phyloP scores from a whole-genome alignment of 1,139 yeast species.

The Nakaseomyces uthaithaninus region DNA sequence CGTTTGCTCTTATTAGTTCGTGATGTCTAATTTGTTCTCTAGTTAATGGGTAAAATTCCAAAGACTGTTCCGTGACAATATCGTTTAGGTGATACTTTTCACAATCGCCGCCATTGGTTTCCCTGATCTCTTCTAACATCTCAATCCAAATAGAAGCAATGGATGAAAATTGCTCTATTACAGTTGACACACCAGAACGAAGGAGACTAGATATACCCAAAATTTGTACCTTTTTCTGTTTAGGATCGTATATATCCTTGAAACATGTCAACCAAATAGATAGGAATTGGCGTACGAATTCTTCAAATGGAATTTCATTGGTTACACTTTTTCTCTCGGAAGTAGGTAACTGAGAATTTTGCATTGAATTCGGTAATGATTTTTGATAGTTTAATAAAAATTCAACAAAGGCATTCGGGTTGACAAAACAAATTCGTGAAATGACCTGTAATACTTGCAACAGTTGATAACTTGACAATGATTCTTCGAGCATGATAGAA shows the following conservation, averaged over 20 bases:
- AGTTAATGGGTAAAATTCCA: slow-evolving; percentile 30
- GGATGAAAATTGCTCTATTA: slow-evolving; percentile 33
- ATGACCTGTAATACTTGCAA: slow-evolving; percentile 47
- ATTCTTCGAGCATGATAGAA: slow-evolving; percentile 26
- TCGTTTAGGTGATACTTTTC: slow-evolving; percentile 54
- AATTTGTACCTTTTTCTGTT: slow-evolving; percentile 54
- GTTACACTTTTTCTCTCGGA: slow-evolving; percentile 21
- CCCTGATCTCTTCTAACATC: slow-evolving; percentile 68
- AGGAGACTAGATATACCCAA: slow-evolving; percentile 49
- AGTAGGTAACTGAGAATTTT: slow-evolving; percentile 19
- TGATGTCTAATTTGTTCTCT: slow-evolving; percentile 54
- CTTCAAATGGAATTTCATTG: slow-evolving; percentile 24
- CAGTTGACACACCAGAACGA: slow-evolving; percentile 31
- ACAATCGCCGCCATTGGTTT: slow-evolving; percentile 50
- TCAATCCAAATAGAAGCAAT: slow-evolving; percentile 49
- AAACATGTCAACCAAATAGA: slow-evolving; percentile 32
- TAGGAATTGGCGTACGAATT: slow-evolving; percentile 26
- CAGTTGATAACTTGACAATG: slow-evolving; percentile 30
- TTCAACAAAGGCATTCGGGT: slow-evolving; percentile 41
- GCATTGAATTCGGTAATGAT: slow-evolving; percentile 18
- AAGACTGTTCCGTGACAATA: slow-evolving; percentile 29
- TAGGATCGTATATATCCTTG: slow-evolving; percentile 43
- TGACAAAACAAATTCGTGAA: slow-evolving; percentile 45
- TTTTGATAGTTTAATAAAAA: slow-evolving; percentile 28
- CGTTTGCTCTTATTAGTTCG: slow-evolving; percentile 39